phyloP scores from a whole-genome alignment of 495 filamentous ascomycete species.

The Trichoderma orchidacearum region DNA sequence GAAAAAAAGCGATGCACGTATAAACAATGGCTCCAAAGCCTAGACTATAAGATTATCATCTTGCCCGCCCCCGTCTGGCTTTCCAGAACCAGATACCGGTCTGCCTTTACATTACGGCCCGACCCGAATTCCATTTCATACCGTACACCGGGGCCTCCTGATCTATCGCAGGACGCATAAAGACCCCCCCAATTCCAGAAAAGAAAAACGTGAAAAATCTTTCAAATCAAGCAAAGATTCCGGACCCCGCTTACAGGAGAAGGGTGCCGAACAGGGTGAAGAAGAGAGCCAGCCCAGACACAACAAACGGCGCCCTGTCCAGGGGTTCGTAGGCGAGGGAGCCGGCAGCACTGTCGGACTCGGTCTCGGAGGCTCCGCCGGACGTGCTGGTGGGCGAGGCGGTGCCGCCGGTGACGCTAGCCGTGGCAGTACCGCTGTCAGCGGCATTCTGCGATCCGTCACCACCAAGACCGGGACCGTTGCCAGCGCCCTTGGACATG shows the following conservation, averaged over 20 bases:
- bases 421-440: slow-evolving; percentile 34
- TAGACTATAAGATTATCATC: background rate
- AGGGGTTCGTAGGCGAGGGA: slow-evolving; percentile 32
- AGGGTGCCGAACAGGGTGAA: slow-evolving; percentile 54
- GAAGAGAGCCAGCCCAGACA: slow-evolving; percentile 38
- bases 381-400: slow-evolving; percentile 32
- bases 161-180: background rate
- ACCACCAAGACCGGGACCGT: slow-evolving; percentile 56
- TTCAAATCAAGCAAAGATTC: background rate
- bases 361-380: slow-evolving; percentile 16
- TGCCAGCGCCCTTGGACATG: slow-evolving; percentile 62
- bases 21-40: slow-evolving; percentile 1
- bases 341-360: slow-evolving; percentile 24
- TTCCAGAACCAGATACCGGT: background rate
- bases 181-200: background rate
- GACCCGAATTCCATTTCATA: background rate
- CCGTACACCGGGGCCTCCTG: background rate
- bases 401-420: slow-evolving; percentile 50
- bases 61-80: background rate
- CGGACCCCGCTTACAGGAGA: slow-evolving; percentile 34
- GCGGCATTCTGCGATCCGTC: slow-evolving; percentile 57
- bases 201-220: background rate
- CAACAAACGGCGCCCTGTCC: slow-evolving; percentile 38
- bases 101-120: background rate
- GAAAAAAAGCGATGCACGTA: background rate